Base-by-base conservation (phyloP, 192 early-diverging fungal genomes). In the Coemansia sp. region DNA sequence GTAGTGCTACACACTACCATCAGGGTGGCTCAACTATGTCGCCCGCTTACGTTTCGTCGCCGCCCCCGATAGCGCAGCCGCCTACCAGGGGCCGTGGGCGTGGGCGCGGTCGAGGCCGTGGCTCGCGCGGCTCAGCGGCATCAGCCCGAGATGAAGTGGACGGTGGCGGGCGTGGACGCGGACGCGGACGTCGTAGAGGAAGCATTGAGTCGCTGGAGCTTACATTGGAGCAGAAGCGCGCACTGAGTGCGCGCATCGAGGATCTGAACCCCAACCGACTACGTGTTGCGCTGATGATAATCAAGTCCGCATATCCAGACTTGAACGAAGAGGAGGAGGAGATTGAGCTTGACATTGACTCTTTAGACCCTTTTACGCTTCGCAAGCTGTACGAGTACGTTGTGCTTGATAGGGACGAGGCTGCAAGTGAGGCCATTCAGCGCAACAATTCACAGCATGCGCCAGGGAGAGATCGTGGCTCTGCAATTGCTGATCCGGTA, bases 271-370 rank as follows among this genome's bases (percentile, higher is more conserved):
- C 62, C 14, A 73, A 73, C 31, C 64, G 74, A 8, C 57, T 76
- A 48, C 74, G 65, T 8, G 73, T 82, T 24, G 70, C 74, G 41
- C 62, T 73, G 51, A 72, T 77, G 69, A 76, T 81, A 21, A 81
- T 81, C 59, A 81, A 81, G 27, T 81, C 78, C 0, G 78, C 78
- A 16, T 75, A 76, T 31, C 78, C 78, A 0, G 78, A 81, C n/a
- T 58, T 81, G 26, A 81, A 81, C 63, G 78, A 81, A 30, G 85
- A 83, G 14, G 86, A 91, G 60, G 91, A 92, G 38, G 95, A 97
- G 74, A 93, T 98, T 60, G 95, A 97, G 70, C 83, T 98, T 65
- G 96, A 98, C 62, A 96, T 98, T 76, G 95, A 96, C 62, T 83
- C 91, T 0, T 80, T 97, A 49, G 90, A 93, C 71, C 86, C 88